Percentiles rank a stretch among this genome's conserved stretches.
Evolutionary conservation across 2,329 filamentous ascomycete species (phyloP).

Genomic region (Colletotrichum cordylinicola): DNA sequence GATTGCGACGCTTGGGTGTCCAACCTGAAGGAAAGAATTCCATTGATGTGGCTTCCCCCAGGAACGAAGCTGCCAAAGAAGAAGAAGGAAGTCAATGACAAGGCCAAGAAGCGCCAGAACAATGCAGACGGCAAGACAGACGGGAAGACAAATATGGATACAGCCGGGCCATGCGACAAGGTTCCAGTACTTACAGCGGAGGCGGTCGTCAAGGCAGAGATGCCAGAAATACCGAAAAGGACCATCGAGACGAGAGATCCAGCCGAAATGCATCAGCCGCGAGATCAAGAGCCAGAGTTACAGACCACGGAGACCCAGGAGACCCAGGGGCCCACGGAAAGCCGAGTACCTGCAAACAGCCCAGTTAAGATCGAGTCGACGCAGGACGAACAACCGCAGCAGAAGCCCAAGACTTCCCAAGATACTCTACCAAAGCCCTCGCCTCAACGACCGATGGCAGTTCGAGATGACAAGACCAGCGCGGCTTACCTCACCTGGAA

Average conservation of each 20-base stretch:
- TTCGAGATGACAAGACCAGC: conserved; percentile 51
- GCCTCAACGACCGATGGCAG: conserved; percentile 42
- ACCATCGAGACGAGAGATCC: neutral
- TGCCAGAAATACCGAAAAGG: neutral
- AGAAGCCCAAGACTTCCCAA: neutral
- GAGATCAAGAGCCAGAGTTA: neutral
- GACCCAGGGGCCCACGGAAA: neutral
- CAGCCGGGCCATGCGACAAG: neutral
- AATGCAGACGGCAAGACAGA: neutral
- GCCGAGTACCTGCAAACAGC: neutral
- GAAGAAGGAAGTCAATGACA: conserved; percentile 36
- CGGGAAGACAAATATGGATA: conserved; percentile 31
- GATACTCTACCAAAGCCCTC: conserved; percentile 22
- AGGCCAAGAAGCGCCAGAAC: conserved; percentile 10
- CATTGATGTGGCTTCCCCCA: conserved; percentile 63
- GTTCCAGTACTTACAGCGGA: neutral
- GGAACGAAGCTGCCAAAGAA: conserved; percentile 45
- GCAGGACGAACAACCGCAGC: neutral
- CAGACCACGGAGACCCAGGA: neutral
- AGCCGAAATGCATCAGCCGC: neutral
- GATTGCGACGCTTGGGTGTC: conserved; percentile 77
- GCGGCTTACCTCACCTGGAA: conserved; percentile 50
- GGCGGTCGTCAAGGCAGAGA: neutral
- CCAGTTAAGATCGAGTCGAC: neutral
- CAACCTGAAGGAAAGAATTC: conserved; percentile 64